Evolutionary conservation across 352 stramenopile genomes (phyloP), one percentile per base, ranked within the genome.

Genomic region (Phytophthora syringae): DNA sequence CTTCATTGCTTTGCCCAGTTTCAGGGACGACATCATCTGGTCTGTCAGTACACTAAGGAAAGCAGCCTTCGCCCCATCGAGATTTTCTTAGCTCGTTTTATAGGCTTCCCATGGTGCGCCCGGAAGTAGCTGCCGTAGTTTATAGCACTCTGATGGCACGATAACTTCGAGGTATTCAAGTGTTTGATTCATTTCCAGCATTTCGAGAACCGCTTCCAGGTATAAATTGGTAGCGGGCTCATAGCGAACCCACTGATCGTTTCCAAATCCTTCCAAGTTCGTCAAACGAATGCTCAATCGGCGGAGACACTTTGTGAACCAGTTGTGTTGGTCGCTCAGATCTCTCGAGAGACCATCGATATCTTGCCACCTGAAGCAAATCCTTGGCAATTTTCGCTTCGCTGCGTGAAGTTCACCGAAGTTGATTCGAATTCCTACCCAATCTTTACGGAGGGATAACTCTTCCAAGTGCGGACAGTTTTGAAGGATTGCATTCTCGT

Each of bases 381-480:
- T 45, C 37, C 40, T 58, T 16, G 47, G 45, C 3, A 64, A 0
- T 24, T 4, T 39, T 58, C n/a, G 2, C 21, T 50, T 39, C 24
- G 37, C 34, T 34, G 45, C 7, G 24, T 58, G 57, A 18, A 57
- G 52, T 11, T 57, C 57, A 28, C 47, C 58, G 25, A 64, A 64
- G 47, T 64, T 50, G 27, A 64, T 36, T 15, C 18, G 47, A 11
- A 51, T 24, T 16, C 48, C 18, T 22, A 58, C 11, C 37, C 44
- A 25, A 10, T 47, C 57, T 25, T 55, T 55, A n/a, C 30, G 30
- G 6, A 67, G 40, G 10, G 30, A 51, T 7, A 67, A 20, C 18
- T 67, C 49, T n/a, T 50, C 9, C 1, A 60, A 16, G 42, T 60
- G 59, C 0, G 59, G 59, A 28, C 59, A 67, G 18, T 32, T 50